phyloP scores from a whole-genome alignment of 169 alveolate species.

The Plasmodium knowlesi region DNA sequence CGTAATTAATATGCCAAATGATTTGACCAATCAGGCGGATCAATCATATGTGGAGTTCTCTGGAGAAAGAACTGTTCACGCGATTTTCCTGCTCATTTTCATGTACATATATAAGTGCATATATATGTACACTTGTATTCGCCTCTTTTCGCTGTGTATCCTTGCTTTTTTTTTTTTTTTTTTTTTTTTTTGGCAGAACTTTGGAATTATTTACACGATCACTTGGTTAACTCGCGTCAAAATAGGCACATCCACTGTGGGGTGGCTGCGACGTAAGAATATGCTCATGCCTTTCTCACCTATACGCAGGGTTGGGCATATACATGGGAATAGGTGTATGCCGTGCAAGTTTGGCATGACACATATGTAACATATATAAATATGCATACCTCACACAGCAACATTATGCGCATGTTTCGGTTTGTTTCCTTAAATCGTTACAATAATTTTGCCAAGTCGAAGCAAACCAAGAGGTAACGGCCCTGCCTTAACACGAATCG shows the following conservation, averaged over 20 bases:
- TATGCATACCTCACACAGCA: not conserved
- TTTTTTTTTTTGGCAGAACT: not conserved
- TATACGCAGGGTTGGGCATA: not conserved
- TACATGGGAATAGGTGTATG: not conserved
- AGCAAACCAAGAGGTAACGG: not conserved
- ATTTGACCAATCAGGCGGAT: not conserved
- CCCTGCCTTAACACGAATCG: not conserved
- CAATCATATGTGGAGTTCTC: not conserved
- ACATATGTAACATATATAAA: not conserved
- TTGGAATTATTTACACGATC: not conserved
- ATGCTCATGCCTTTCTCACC: not conserved
- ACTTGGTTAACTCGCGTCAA: not conserved
- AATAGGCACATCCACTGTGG: not conserved
- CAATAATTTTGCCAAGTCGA: not conserved
- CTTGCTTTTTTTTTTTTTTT: not conserved
- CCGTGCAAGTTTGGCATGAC: not conserved
- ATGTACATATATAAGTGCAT: not conserved
- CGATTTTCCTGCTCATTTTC: not conserved
- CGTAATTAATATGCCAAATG: not conserved
- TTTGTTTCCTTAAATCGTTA: not conserved
- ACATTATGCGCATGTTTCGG: not conserved
- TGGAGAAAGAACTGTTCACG: not conserved
- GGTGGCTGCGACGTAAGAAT: not conserved
- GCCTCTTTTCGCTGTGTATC: not conserved
- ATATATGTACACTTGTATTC: not conserved